Conservation (phyloP, 208 protist species). For the Acanthamoeba lenticulata region DNA sequence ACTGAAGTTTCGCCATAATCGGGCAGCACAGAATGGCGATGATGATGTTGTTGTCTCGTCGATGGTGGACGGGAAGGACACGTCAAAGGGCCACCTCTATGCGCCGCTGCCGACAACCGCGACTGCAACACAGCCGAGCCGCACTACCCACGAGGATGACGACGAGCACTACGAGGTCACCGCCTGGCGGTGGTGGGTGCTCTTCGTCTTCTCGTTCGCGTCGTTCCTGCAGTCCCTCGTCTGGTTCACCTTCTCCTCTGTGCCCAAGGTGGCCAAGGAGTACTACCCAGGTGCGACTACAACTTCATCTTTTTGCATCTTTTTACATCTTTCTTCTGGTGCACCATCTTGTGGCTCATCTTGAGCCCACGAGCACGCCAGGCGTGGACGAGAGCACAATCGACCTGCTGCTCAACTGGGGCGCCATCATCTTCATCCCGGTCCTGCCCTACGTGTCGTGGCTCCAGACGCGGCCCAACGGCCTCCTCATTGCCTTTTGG, state of each 20-base stretch:
- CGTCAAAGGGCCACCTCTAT: neutral
- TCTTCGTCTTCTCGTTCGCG: conserved; percentile 62
- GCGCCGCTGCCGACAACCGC: neutral
- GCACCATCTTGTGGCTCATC: neutral
- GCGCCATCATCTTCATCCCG: conserved; percentile 64
- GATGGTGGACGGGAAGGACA: too few relatives aligned
- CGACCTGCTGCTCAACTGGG: conserved; percentile 59
- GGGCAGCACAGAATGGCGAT: too few relatives aligned
- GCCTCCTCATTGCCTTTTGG: conserved; percentile 63
- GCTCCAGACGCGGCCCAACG: conserved; percentile 58
- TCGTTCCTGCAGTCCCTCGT: conserved; percentile 60
- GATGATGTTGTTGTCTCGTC: too few relatives aligned
- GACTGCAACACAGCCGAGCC: neutral
- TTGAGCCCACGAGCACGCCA: too few relatives aligned
- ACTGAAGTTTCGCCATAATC: too few relatives aligned
- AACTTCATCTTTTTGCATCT: neutral
- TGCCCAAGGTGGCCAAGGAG: conserved; percentile 50
- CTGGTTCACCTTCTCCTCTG: conserved; percentile 65
- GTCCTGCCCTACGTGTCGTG: conserved; percentile 65
- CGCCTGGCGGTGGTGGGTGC: conserved; percentile 38
- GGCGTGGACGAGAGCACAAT: conserved; percentile 35
- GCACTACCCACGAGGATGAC: neutral
- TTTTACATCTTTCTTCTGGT: neutral
- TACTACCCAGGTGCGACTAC: neutral
- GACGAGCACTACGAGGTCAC: neutral